Base-by-base conservation (phyloP, 257 asterid genomes). In the Fraxinus cuspidata region DNA sequence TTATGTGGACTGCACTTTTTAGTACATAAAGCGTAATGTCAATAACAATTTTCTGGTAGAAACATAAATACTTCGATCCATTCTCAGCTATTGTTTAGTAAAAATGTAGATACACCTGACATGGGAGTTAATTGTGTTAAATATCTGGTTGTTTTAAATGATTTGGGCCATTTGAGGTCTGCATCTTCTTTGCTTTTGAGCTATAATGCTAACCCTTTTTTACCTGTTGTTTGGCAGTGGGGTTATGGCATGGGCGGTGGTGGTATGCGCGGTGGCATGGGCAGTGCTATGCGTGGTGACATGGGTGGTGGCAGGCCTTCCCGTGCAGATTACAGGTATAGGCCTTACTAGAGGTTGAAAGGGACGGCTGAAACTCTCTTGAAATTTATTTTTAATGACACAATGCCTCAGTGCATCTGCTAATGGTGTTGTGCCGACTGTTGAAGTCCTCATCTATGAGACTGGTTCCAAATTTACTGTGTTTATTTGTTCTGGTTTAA, bases 251-350 rank as follows among this genome's bases (percentile, higher is more conserved):
- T 47, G 56, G 56, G 56, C 0, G n/a, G n/a, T 15, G n/a, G n/a
- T 15, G n/a, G n/a, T 47, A 88, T 90, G 89, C 73, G 35, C 9
- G 76, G 83, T 0, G 53, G 70, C 51, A 32, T 32, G 63, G 70
- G 84, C 32, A 85, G 88, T 56, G 15, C 29, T 8, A 56, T 56
- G 29, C 31, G 16, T 0, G 68, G 68, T 21, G 87, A 81, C 74
- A 70, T 83, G 82, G 77, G 85, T 58, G 80, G 88, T 37, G 84
- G 88, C 38, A 90, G 99, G 81, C 92, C 98, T 74, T 81, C 97
- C 18, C 94, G 98, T 27, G 76, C 96, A 38, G 97, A 93, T 87
- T 71, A 85, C 84, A 87, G 99, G 82, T 96, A 90, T 67, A 83
- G 98, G 83, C 99, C 98, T 34, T 94, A 94, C 81, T 94, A 84